Conservation (phyloP, 192 early-diverging fungal species). For the Umbelopsis isabellina region DNA sequence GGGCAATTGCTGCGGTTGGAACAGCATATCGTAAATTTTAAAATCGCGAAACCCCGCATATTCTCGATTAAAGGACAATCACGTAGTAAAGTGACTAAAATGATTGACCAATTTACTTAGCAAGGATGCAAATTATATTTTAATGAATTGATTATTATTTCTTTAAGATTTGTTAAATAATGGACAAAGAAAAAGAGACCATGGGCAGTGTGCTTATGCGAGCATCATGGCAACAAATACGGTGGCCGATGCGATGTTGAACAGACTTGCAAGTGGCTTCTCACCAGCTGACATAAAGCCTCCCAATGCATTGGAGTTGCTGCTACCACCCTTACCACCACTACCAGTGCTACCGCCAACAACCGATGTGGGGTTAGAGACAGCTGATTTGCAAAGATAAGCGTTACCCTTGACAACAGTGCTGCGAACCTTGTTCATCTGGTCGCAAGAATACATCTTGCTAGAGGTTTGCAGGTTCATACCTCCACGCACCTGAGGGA, state of each 20-base stretch:
- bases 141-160: no score
- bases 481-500: constrained; percentile 9
- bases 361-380: constrained; percentile 24
- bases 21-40: no score
- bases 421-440: constrained; percentile 26
- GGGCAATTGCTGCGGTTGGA: no score
- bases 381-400: constrained; percentile 28
- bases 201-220: background rate
- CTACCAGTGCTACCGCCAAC: background rate
- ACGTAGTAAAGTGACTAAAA: no score
- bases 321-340: background rate
- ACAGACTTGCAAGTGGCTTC: background rate
- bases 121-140: no score
- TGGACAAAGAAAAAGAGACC: no score
- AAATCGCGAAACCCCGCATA: no score
- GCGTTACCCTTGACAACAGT: constrained; percentile 30
- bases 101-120: no score
- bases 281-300: background rate
- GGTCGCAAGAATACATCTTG: constrained; percentile 24
- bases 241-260: background rate
- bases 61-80: no score
- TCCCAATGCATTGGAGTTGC: background rate
- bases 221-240: background rate
- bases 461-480: constrained; percentile 29
- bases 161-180: no score